Evolutionary conservation across 805 yeast species (phyloP).

Genomic region (Cyberlindnera japonica): DNA sequence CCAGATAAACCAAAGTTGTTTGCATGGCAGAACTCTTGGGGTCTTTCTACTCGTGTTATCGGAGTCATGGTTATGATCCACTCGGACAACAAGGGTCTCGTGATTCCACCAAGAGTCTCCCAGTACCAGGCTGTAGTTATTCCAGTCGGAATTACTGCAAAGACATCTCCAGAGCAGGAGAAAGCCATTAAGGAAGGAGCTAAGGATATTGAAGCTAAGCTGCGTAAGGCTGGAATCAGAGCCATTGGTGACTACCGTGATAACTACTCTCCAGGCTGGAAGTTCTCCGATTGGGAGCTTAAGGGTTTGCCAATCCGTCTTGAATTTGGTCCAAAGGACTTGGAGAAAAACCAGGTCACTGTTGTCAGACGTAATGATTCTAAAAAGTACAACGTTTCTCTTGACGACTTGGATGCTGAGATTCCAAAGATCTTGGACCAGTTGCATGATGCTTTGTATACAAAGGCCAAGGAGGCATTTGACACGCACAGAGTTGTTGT

Average conservation of each 20-base stretch:
- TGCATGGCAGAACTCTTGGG: conserved; percentile 99
- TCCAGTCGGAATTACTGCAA: conserved; percentile 92
- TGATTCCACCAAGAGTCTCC: conserved; percentile 95
- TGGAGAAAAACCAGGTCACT: conserved; percentile 70
- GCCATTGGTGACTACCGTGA: conserved; percentile 85
- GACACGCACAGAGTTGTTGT: conserved; percentile 82
- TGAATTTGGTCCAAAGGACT: conserved; percentile 96
- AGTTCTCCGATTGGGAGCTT: conserved; percentile 94
- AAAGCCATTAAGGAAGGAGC: conserved; percentile 68
- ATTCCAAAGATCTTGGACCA: conserved; percentile 77
- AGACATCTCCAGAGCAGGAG: conserved; percentile 75
- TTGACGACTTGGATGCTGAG: conserved; percentile 60
- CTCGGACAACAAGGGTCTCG: conserved; percentile 97
- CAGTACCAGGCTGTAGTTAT: conserved; percentile 87
- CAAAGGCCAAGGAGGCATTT: conserved; percentile 74
- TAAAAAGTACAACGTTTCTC: conserved; percentile 62
- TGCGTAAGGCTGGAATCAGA: conserved; percentile 63
- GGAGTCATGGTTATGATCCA: conserved; percentile 99
- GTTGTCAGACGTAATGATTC: conserved; percentile 94
- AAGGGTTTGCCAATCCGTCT: conserved; percentile 93
- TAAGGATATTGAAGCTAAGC: conserved; percentile 57
- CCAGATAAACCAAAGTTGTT: conserved; percentile 78
- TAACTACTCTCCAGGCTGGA: conserved; percentile 98
- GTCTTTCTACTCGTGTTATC: conserved; percentile 94
- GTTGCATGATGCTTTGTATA: conserved; percentile 72